Evolutionary conservation across 2,329 filamentous ascomycete genomes (phyloP).

Genomic region (Diaporthe sp.): DNA sequence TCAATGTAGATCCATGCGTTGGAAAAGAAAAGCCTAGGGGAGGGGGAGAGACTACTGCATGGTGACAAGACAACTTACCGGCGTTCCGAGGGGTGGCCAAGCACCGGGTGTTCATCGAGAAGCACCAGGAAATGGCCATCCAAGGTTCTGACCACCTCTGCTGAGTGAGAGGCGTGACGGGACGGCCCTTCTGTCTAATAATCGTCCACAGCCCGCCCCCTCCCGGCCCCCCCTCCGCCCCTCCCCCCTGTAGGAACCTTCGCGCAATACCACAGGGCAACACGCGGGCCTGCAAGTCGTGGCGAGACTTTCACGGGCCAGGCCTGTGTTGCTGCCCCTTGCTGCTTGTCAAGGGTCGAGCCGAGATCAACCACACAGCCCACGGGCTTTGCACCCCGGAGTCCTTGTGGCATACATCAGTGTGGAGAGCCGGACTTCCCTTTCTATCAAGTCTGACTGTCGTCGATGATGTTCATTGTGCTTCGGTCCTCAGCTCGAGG

Average conservation of each 20-base stretch:
- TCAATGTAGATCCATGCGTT: slow-evolving; percentile 7
- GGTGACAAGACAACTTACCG: not conserved
- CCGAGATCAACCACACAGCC: slow-evolving; percentile 19
- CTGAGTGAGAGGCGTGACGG: not conserved
- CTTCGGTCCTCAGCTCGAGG: not conserved
- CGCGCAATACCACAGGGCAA: not conserved
- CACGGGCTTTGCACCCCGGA: slow-evolving; percentile 5
- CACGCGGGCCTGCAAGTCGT: slow-evolving; percentile 16
- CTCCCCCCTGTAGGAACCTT: not conserved
- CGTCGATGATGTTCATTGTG: not conserved
- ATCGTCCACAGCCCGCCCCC: not conserved
- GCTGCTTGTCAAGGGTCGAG: slow-evolving; percentile 3
- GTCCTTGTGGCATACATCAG: slow-evolving; percentile 3
- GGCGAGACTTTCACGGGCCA: not conserved
- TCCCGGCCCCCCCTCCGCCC: not conserved
- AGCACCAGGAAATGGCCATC: slow-evolving; percentile 1
- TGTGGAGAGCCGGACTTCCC: slow-evolving; percentile 12
- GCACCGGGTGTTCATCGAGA: slow-evolving; percentile 2
- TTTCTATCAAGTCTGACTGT: not conserved
- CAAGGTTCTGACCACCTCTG: slow-evolving; percentile 28
- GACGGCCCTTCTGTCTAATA: slow-evolving; percentile 27
- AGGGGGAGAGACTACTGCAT: not conserved
- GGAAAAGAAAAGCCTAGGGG: not conserved
- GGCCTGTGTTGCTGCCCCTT: slow-evolving; percentile 1
- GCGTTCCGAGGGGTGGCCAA: slow-evolving; percentile 1